Base-by-base conservation (phyloP, 1,139 yeast genomes). In the Casaregolazyma lundiana region DNA sequence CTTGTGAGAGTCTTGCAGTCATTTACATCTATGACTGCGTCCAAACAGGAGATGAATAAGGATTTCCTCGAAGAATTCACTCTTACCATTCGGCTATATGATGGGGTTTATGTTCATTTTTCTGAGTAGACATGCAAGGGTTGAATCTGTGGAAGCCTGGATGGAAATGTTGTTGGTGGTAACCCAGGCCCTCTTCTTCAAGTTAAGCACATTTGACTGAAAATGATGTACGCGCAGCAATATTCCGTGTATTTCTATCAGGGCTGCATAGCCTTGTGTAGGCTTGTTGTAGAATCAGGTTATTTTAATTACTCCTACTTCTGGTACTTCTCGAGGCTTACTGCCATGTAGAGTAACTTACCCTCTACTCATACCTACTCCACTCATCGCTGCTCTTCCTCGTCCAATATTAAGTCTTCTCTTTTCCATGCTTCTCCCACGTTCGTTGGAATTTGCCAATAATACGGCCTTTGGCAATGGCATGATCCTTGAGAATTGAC, bases 1-100 rank as follows among this genome's bases (percentile, higher is more conserved):
- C 54, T 72, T 36, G 69, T 67, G 15, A 63, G 81, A 47, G 57
- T 77, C 43, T 59, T 63, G 29, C 77, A 73, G 58, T 44, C 52
- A 17, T 58, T 56, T 41, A 44, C 43, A 5, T 49, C 44, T 30
- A 44, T 56, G 16, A 29, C 21, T 11, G 30, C 38, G 11, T 43
- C 50, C n/a, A 24, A 39, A 7, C 26, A 20, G 11, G 40, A 35
- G 18, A 35, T 26, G 15, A 34, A n/a, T 7, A 32, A 34, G 32
- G 32, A 24, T 9, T 26, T 42, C 11, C 11, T 35, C 36, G 45
- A 42, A 13, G 40, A 35, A 16, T 24, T 29, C 6, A 26, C 45
- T 2, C 19, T 42, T 6, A 42, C 45, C n/a, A 36, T 42, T 21
- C 17, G 40, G 11, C 24, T 17, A 6, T 19, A 7, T 19, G 21